Conservation (phyloP, 1,139 yeast species). For the Casaregolazyma suthepensis region DNA sequence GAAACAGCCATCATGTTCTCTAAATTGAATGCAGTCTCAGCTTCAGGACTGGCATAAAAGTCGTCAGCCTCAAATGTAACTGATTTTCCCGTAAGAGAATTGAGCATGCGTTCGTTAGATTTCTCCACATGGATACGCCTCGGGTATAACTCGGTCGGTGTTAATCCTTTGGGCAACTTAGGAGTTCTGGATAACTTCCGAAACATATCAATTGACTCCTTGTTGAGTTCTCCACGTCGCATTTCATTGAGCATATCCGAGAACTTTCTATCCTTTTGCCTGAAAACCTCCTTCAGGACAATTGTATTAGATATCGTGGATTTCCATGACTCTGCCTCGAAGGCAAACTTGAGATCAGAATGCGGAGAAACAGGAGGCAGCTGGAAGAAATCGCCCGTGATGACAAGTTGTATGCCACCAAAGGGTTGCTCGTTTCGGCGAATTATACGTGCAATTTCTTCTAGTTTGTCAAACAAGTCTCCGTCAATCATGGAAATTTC, state of each 20-base stretch:
- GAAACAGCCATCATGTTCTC: conserved; percentile 64
- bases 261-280: conserved; percentile 83
- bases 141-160: conserved; percentile 82
- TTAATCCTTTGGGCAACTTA: conserved; percentile 57
- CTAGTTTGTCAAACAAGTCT: conserved; percentile 57
- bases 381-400: conserved; percentile 84
- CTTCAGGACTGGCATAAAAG: conserved; percentile 44
- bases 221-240: conserved; percentile 64
- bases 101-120: conserved; percentile 60
- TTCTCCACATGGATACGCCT: conserved; percentile 77
- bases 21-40: conserved; percentile 27
- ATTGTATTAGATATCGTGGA: conserved; percentile 59
- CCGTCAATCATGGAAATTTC: conserved; percentile 85
- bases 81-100: conserved; percentile 43
- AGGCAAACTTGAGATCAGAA: conserved; percentile 51
- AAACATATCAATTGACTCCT: conserved; percentile 51
- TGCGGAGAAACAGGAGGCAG: conserved; percentile 62
- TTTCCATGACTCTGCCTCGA: conserved; percentile 73
- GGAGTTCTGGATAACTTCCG: conserved; percentile 50
- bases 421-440: conserved; percentile 38
- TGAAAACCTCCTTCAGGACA: conserved; percentile 71
- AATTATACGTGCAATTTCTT: conserved; percentile 48
- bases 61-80: conserved; percentile 54
- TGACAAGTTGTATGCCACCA: conserved; percentile 75
- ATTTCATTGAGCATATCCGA: conserved; percentile 83